These are phyloP conservation scores for Gonium pectorale DNA, from an alignment of 139 green algal genomes.

Conservation along the genomic window DNA sequence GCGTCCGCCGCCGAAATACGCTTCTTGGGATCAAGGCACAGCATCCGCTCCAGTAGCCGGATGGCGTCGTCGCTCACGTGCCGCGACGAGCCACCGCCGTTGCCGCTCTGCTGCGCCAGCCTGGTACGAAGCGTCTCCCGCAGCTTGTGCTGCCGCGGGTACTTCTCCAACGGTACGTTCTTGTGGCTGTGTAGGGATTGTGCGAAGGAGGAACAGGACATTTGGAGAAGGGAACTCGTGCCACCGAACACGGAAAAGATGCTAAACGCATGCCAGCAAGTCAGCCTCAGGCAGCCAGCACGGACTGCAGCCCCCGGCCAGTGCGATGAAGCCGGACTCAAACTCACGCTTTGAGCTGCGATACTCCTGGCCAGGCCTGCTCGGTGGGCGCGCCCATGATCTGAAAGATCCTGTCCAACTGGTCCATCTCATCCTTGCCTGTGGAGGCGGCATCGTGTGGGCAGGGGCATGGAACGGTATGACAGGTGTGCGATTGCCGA, in stretches of 20 bases:
- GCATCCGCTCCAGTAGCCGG: conserved; percentile 77
- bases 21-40: conserved; percentile 77
- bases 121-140: conserved; percentile 40
- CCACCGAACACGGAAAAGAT: no score
- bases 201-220: no score
- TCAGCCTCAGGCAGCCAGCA: no score
- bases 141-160: conserved; percentile 34
- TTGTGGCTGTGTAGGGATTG: conserved; percentile 52
- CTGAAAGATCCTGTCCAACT: conserved; percentile 91
- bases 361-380: conserved; percentile 69
- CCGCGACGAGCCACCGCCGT: background rate
- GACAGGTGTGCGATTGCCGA: no score
- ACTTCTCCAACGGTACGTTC: conserved; percentile 38
- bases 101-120: no score
- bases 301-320: no score
- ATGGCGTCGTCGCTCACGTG: conserved; percentile 61
- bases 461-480: no score
- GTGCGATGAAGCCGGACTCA: no score
- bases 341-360: conserved; percentile 20
- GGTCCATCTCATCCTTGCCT: conserved; percentile 89
- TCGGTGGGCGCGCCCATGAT: conserved; percentile 88
- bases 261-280: no score
- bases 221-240: no score
- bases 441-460: no score
- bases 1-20: conserved; percentile 74